A percentile compares a stretch with the other conserved stretches of the same genome.
Conservation (phyloP, 2,329 filamentous ascomycete species). For the Alternaria longipes region DNA sequence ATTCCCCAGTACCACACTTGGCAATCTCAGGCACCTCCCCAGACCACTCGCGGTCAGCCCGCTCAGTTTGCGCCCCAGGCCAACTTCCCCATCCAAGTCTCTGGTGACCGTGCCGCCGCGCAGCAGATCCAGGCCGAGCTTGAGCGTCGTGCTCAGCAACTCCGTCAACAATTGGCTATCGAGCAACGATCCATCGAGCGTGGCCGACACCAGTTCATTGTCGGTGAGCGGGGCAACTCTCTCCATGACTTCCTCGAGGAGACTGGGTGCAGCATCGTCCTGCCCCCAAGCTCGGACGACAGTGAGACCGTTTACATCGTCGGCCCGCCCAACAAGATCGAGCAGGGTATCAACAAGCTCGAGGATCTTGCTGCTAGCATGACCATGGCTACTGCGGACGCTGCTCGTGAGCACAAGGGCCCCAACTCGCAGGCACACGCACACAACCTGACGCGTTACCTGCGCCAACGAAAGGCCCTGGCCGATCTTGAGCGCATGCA, state of each 20-base stretch:
- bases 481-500: constrained; percentile 82
- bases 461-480: constrained; percentile 82
- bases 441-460: constrained; percentile 85
- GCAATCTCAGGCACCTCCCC: constrained; percentile 72
- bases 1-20: constrained; percentile 84
- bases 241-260: constrained; percentile 87
- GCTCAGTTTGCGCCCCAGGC: constrained; percentile 75
- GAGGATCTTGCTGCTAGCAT: constrained; percentile 90
- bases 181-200: constrained; percentile 84
- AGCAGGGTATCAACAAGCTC: constrained; percentile 79
- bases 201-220: constrained; percentile 92
- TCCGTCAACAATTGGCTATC: constrained; percentile 78
- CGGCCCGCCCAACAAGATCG: constrained; percentile 77
- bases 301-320: constrained; percentile 86
- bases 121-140: constrained; percentile 82
- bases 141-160: constrained; percentile 78
- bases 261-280: constrained; percentile 87
- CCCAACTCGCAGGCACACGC: constrained; percentile 80
- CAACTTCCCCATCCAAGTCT: constrained; percentile 82
- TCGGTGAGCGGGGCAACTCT: constrained; percentile 81
- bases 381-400: constrained; percentile 83
- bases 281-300: constrained; percentile 78
- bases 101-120: constrained; percentile 84
- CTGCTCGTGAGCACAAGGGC: constrained; percentile 80
- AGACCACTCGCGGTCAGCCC: constrained; percentile 69